These are phyloP conservation scores for Salix dunnii DNA, from an alignment of 345 rosid species.

Conservation along the genomic window DNA sequence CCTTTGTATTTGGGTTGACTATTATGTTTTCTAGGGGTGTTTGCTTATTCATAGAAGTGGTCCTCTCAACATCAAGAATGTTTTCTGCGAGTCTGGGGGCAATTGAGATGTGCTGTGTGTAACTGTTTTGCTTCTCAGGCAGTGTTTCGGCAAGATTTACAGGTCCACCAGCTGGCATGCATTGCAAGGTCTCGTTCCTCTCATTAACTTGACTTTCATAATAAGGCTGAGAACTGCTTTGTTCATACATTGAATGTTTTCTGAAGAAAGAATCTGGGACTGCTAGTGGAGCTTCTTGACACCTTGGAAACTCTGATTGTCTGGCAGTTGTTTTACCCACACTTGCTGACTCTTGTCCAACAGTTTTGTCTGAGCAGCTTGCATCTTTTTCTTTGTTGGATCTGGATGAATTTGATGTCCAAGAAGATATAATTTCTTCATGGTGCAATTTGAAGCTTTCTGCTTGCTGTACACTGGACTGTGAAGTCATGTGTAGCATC, in stretches of 20 bases:
- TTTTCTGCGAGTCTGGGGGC: conserved; percentile 26
- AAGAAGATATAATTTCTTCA: conserved; percentile 46
- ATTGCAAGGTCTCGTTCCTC: conserved; percentile 28
- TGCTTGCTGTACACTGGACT: conserved; percentile 30
- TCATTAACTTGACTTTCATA: conserved; percentile 25
- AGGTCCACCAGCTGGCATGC: conserved; percentile 20
- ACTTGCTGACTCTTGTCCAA: conserved; percentile 23
- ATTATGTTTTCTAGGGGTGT: conserved; percentile 24
- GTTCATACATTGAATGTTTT: conserved; percentile 23
- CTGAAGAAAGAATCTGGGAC: conserved; percentile 1
- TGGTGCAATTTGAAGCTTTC: conserved; percentile 35
- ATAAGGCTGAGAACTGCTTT: conserved; percentile 25
- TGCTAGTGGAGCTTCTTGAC: conserved; percentile 21
- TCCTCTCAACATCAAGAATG: conserved; percentile 26
- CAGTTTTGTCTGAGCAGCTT: conserved; percentile 18
- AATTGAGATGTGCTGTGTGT: conserved; percentile 22
- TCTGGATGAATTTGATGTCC: conserved; percentile 42
- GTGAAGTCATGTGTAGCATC: conserved; percentile 20
- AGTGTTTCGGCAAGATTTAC: conserved; percentile 27
- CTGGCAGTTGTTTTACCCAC: conserved; percentile 18
- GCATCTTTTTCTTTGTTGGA: conserved; percentile 26
- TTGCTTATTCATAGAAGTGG: conserved; percentile 22
- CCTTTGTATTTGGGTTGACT: conserved; percentile 33
- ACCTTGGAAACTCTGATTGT: conserved; percentile 20
- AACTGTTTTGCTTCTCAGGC: conserved; percentile 24